Evolutionary conservation across 2,329 filamentous ascomycete species (phyloP), one percentile per base, ranked within the genome.

Genomic region (Chaetomium olivaceum): DNA sequence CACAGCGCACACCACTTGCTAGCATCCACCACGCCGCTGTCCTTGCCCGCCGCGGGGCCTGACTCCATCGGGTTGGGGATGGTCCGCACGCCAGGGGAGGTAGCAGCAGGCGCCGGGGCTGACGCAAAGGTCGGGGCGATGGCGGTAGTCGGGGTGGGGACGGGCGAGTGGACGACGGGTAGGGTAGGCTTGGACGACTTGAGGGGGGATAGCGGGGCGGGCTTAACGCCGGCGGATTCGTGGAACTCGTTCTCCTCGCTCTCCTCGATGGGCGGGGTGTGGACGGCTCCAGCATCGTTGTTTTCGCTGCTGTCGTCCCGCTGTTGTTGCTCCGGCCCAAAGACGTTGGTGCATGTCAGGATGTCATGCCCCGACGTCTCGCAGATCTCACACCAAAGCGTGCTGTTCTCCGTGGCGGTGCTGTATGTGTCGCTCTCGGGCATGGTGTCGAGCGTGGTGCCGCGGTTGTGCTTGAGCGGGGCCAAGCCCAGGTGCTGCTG

Each of bases 1-100:
- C 95, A 99, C 54, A 98, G 83, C 19, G 95, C 95, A 78, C 95
- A 99, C 95, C 95, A 99, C 80, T 97, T 97, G 68, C 89, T 86
- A 62, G 89, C 87, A 73, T 98, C 92, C 70, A 94, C 83, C 56
- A 91, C 80, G 1, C 91, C 90, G 63, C 88, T 92, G 70, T 89
- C 87, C 80, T 92, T 94, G 61, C 91, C 91, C 4, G 91, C 89
- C 27, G 92, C 85, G 1, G 91, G 89, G 2, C 87, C 87, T 61
- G 82, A 83, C 61, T 88, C 88, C 81, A 87, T 85, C 8, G 83
- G 85, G 72, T 87, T 89, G 4, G 87, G 86, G 59, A 87, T 77
- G 59, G 83, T 81, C 69, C 79, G 80, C 75, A 23, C 33, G 64
- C 71, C 74, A 5, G 39, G 39, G 16, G 39, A 19, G 39, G 39